phyloP scores from a whole-genome alignment of 306 rosid genomes.

The Pterocarpus macrocarpus region DNA sequence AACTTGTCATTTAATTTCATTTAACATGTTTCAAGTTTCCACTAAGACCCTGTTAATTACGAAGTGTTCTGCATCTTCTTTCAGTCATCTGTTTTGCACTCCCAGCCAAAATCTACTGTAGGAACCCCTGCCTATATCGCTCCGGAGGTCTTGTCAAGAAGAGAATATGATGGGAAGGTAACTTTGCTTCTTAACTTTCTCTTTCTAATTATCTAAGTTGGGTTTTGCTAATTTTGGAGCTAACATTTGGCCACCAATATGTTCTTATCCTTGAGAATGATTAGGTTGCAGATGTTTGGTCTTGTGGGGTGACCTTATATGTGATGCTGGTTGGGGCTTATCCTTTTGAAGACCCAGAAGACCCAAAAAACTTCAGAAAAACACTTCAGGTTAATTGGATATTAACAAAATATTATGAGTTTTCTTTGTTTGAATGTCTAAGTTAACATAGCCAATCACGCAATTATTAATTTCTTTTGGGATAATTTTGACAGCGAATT shows the following conservation, averaged over 20 bases:
- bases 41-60: background rate
- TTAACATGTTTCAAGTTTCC: slow-evolving; percentile 2
- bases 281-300: slow-evolving; percentile 99
- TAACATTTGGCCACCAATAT: slow-evolving; percentile 40
- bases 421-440: slow-evolving; percentile 1
- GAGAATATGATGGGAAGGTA: slow-evolving; percentile 95
- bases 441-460: slow-evolving; percentile 10
- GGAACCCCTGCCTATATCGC: slow-evolving; percentile 99
- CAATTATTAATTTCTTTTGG: slow-evolving; percentile 31
- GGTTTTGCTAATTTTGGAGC: slow-evolving; percentile 37
- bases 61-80: slow-evolving; percentile 35
- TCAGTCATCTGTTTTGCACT: slow-evolving; percentile 95
- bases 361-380: slow-evolving; percentile 92
- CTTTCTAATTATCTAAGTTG: background rate
- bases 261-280: slow-evolving; percentile 49
- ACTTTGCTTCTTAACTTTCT: slow-evolving; percentile 9
- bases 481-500: slow-evolving; percentile 76
- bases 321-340: slow-evolving; percentile 99
- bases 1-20: slow-evolving; percentile 26
- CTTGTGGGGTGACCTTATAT: slow-evolving; percentile 98
- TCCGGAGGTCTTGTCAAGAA: slow-evolving; percentile 89
- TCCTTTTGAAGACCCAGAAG: slow-evolving; percentile 99
- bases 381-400: slow-evolving; percentile 79
- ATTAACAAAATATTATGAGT: slow-evolving; percentile 1
- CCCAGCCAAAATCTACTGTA: slow-evolving; percentile 98